A percentile compares a stretch with the other conserved stretches of the same genome.
Conservation (phyloP, 2,329 filamentous ascomycete genomes). For the Colletotrichum eremochloae region DNA sequence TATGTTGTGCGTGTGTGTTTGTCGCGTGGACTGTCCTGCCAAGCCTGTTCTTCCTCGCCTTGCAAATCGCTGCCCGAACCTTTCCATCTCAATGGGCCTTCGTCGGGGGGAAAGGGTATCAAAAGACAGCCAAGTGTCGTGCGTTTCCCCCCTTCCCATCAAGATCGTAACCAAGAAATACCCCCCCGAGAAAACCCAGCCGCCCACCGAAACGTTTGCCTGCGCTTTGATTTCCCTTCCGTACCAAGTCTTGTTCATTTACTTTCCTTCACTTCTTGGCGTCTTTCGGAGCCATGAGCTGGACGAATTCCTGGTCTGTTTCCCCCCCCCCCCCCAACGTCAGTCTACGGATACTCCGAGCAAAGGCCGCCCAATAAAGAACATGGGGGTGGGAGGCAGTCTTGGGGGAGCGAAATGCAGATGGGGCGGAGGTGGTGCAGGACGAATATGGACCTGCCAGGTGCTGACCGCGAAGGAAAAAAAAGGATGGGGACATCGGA, state of each 20-base stretch:
- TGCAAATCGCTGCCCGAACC: neutral
- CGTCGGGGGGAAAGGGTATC: conserved; percentile 37
- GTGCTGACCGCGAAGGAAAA: neutral
- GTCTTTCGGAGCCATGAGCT: conserved; percentile 43
- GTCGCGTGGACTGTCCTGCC: conserved; percentile 3
- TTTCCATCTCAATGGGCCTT: conserved; percentile 29
- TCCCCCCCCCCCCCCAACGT: no score
- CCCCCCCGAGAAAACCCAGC: neutral
- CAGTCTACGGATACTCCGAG: conserved; percentile 33
- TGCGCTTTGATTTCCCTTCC: neutral
- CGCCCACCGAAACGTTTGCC: conserved; percentile 3
- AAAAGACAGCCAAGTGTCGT: conserved; percentile 34
- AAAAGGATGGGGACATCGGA: neutral
- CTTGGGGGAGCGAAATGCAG: conserved; percentile 25
- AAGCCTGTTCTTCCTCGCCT: conserved; percentile 11
- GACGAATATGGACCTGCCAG: neutral
- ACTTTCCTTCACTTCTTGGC: conserved; percentile 19
- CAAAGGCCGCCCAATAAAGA: conserved; percentile 17
- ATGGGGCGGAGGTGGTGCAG: conserved; percentile 16
- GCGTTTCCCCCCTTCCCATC: conserved; percentile 22
- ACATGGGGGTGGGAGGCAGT: conserved; percentile 26
- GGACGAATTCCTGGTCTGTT: conserved; percentile 43
- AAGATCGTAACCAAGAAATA: conserved; percentile 1
- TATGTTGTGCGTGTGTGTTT: conserved; percentile 10
- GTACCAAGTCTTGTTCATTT: neutral